Evolutionary conservation across 306 rosid species (phyloP), one percentile per base, ranked within the genome.

Genomic region (Casuarina glauca): DNA sequence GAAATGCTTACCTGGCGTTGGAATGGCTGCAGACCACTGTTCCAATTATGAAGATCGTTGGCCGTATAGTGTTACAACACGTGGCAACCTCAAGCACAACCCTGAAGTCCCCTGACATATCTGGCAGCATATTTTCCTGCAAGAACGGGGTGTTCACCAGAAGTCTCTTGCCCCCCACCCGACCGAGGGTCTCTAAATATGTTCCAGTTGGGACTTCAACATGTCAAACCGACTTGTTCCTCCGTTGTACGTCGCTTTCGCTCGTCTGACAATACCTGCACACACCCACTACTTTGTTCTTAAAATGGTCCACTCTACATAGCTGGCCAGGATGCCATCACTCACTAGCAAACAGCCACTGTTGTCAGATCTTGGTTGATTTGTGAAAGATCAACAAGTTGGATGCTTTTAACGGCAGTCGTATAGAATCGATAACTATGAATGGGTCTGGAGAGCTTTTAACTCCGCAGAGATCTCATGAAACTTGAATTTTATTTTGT

Each of bases 161-260:
- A 97, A 60, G 98, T 92, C 55, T 94, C 97, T 76, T 94, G 98
- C 7, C 97, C 98, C 0, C 97, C 82, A 2, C 98, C 98, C 98
- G 97, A 94, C 32, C 98, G 86, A 0, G 98, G 98, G 83, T 94
- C 98, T 5, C 97, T 88, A 11, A 92, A 89, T 52, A 94, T 89
- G 88, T 94, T 92, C 76, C 92, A 97, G 13, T 94, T 94, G 0
- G 97, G 98, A 76, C 98, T 94, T 97, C 98, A 94, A 69, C 79
- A 92, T 0, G 98, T 94, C 74, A 94, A 84, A 2, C 98, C 97
- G 3, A 93, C 97, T 3, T 3, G 17, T 51, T 10, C 98, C 97
- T 46, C 93, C 98, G 5, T 94, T 92, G 87, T 90, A 92, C 97
- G 92, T 94, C 2, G 98, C 98, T 69, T 97, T 88, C 46, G 97